These are phyloP conservation scores for Mariannaea sp. DNA, from an alignment of 2,329 filamentous ascomycete species.

Conservation along the genomic window DNA sequence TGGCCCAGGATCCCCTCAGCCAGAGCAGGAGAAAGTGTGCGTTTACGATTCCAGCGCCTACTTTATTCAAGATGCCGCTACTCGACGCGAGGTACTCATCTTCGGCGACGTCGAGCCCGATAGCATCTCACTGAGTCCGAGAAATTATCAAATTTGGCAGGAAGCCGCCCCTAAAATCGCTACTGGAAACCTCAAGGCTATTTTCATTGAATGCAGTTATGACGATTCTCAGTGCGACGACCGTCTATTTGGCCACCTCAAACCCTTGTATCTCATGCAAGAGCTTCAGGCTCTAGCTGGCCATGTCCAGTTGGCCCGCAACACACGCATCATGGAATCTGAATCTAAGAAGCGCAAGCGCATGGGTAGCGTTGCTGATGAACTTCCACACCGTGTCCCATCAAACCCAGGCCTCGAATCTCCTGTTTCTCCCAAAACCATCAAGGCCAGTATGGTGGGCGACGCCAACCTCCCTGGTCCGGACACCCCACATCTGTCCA, in stretches of 20 bases:
- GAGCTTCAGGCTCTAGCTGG: conserved; percentile 75
- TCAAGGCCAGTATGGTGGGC: conserved; percentile 35
- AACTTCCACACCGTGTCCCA: conserved; percentile 30
- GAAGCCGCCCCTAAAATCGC: conserved; percentile 87
- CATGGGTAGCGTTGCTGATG: conserved; percentile 40
- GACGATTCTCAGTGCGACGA: conserved; percentile 78
- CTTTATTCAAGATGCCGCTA: conserved; percentile 79
- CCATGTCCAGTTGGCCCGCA: conserved; percentile 65
- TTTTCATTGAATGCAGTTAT: conserved; percentile 97
- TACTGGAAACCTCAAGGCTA: conserved; percentile 70
- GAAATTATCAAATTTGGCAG: conserved; percentile 83
- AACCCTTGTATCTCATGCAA: conserved; percentile 78
- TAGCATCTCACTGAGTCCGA: conserved; percentile 77
- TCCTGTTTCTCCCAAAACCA: conserved; percentile 58
- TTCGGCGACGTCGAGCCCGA: conserved; percentile 98
- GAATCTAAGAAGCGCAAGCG: conserved; percentile 69
- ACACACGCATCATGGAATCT: conserved; percentile 26
- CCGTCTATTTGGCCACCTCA: conserved; percentile 85
- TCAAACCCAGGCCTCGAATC: conserved; percentile 44
- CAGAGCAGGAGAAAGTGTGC: conserved; percentile 58
- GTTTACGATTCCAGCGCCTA: conserved; percentile 91
- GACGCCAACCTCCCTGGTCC: conserved; percentile 26
- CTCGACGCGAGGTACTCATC: conserved; percentile 79
- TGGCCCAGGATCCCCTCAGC: conserved; percentile 32
- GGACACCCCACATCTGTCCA: conserved; percentile 51